phyloP scores from a whole-genome alignment of 768 basidiomycete species.

The Myochromella boudieri region DNA sequence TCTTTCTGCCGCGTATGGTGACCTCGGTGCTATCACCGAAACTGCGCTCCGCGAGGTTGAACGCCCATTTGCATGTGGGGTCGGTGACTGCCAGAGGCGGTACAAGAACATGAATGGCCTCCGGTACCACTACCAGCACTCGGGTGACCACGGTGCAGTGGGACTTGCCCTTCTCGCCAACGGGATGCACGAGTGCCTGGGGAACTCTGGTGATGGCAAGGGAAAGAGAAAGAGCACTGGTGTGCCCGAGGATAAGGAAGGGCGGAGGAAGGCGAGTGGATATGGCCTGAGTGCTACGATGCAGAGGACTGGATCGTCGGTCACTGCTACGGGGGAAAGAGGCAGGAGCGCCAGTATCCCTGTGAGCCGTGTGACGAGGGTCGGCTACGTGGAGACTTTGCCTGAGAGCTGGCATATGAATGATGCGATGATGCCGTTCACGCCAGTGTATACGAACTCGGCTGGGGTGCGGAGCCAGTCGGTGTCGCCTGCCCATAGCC shows the following conservation, averaged over 20 bases:
- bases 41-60: conserved; percentile 71
- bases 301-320: conserved; percentile 3
- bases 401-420: conserved; percentile 7
- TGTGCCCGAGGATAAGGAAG: too few relatives aligned
- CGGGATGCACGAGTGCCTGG: conserved; percentile 58
- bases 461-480: conserved; percentile 28
- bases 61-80: conserved; percentile 87
- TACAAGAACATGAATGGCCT: conserved; percentile 99
- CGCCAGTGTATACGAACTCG: conserved; percentile 18
- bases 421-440: conserved; percentile 22
- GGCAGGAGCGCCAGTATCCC: conserved; percentile 31
- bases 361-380: conserved; percentile 33
- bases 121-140: conserved; percentile 95
- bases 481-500: conserved; percentile 34
- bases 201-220: too few relatives aligned
- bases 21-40: conserved; percentile 54
- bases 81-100: conserved; percentile 80
- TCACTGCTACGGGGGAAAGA: neutral
- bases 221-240: too few relatives aligned
- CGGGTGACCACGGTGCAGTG: conserved; percentile 90
- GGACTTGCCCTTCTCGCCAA: conserved; percentile 83
- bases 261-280: conserved; percentile 16
- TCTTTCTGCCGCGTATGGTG: conserved; percentile 22
- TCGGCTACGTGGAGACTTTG: conserved; percentile 33
- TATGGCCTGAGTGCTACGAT: conserved; percentile 18